Percentiles rank a stretch among this genome's conserved stretches.
Conservation (phyloP, 2,329 filamentous ascomycete species). For the Fusarium sp. region DNA sequence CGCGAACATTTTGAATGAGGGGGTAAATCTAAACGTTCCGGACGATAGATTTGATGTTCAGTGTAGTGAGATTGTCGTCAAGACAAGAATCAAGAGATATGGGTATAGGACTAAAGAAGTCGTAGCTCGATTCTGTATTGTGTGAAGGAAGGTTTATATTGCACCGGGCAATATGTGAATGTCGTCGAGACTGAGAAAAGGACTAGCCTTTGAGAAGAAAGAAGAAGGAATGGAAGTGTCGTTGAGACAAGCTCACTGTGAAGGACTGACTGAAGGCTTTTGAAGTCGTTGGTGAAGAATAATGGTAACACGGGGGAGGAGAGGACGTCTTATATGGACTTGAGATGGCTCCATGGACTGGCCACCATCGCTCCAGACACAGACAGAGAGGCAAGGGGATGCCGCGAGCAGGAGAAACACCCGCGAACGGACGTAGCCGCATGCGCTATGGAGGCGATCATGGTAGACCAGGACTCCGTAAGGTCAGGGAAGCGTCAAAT, state of each 20-base stretch:
- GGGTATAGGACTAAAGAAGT: conserved; percentile 39
- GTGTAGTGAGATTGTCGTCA: conserved; percentile 45
- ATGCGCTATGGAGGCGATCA: conserved; percentile 36
- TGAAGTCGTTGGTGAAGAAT: conserved; percentile 44
- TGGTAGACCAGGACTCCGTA: conserved; percentile 32
- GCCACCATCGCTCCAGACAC: conserved; percentile 18
- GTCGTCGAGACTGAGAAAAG: conserved; percentile 43
- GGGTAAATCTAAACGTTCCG: conserved; percentile 48
- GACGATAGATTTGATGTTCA: conserved; percentile 47
- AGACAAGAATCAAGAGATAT: conserved; percentile 46
- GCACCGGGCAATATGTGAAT: conserved; percentile 47
- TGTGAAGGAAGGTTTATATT: conserved; percentile 44
- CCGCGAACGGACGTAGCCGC: conserved; percentile 39
- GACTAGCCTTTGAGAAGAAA: conserved; percentile 47
- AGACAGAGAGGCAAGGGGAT: conserved; percentile 33
- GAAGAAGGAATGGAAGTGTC: conserved; percentile 48
- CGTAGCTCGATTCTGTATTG: conserved; percentile 36
- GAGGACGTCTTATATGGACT: conserved; percentile 45
- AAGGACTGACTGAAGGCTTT: conserved; percentile 48
- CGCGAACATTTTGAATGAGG: conserved; percentile 62
- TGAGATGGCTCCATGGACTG: conserved; percentile 36
- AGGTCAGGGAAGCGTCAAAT: conserved; percentile 50
- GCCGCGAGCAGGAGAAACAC: conserved; percentile 23
- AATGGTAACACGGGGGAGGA: conserved; percentile 24
- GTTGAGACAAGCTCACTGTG: conserved; percentile 48